Base-by-base conservation (phyloP, 2,329 filamentous ascomycete genomes). In the Penicillium corylophilum region DNA sequence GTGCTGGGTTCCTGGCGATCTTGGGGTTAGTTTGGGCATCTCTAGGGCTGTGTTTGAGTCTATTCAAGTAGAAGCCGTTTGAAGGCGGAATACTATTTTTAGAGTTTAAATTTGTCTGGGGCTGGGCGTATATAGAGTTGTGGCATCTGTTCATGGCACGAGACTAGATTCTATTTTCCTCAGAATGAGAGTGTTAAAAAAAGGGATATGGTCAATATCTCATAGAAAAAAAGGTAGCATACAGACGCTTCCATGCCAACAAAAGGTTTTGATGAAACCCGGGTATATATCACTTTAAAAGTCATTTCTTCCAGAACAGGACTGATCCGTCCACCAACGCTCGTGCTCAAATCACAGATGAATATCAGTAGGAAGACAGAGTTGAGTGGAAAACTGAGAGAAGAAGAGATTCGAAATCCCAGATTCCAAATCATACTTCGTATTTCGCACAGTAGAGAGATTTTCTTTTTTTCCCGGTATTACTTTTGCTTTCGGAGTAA, bases 221-320 rank as follows among this genome's bases (percentile, higher is more conserved):
- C 16, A 20, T 28, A 13, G 29, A n/a, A 15, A 9, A 44, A 22
- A 53, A 28, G 40, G 22, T 26, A 35, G 28, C 20, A 39, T 36
- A 56, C 46, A 54, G 13, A 29, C 33, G 50, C 48, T 46, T 28
- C 41, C 44, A 55, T 42, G 44, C 23, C 29, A 53, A 49, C 39
- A 38, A 43, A 24, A 46, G 28, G 36, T 44, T 44, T 39, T 13
- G 38, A 46, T 44, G 33, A 45, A 52, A 54, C 20, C 48, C 29
- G 57, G 57, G 57, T 60, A 60, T 58, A 56, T 60, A 54, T 53
- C 48, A 53, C 44, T 49, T 49, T 23, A 26, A 35, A 20, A 47
- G 41, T 50, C 51, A 48, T 39, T 50, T 44, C 36, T 43, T 40
- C 46, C 46, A 26, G 46, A 41, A 52, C 26, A 29, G 28, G 45